Conservation (phyloP, 2,329 filamentous ascomycete species). For the Cercospora sp. region DNA sequence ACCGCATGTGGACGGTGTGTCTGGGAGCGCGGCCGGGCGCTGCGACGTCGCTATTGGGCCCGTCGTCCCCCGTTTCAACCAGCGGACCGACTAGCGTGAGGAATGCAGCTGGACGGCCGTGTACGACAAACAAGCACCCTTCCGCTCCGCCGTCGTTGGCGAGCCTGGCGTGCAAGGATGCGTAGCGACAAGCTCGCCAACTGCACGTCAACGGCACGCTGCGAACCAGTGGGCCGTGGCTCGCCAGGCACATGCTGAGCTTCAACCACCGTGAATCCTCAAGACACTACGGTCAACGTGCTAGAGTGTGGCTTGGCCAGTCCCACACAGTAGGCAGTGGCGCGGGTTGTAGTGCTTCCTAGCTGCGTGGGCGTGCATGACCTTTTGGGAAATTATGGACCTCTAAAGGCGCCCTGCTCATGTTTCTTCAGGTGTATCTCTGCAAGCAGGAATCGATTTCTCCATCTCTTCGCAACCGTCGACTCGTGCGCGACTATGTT, state of each 20-base stretch:
- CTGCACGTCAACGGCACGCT: constrained; percentile 31
- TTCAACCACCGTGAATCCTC: constrained; percentile 10
- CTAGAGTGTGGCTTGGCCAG: constrained; percentile 30
- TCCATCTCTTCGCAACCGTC: constrained; percentile 28
- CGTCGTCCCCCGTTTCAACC: constrained; percentile 27
- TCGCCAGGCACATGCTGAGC: constrained; percentile 27
- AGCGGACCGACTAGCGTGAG: constrained; percentile 22
- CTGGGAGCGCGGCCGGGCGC: constrained; percentile 13
- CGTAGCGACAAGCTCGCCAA: constrained; percentile 27
- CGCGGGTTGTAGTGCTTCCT: constrained; percentile 35
- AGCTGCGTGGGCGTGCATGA: constrained; percentile 31
- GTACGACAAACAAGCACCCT: constrained; percentile 29
- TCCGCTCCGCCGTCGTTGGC: background rate
- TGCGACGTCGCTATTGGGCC: constrained; percentile 21
- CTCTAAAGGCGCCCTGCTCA: constrained; percentile 27
- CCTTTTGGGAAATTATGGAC: constrained; percentile 35
- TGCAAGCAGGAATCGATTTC: constrained; percentile 22
- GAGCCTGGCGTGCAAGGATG: constrained; percentile 19
- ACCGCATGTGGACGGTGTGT: constrained; percentile 20
- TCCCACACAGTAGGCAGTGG: constrained; percentile 37
- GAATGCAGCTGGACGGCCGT: constrained; percentile 29
- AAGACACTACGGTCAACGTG: constrained; percentile 24
- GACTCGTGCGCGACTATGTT: constrained; percentile 23
- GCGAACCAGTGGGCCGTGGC: constrained; percentile 26
- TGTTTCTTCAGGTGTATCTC: constrained; percentile 29